phyloP scores from a whole-genome alignment of 805 yeast species.

The Sungouiella blattae region DNA sequence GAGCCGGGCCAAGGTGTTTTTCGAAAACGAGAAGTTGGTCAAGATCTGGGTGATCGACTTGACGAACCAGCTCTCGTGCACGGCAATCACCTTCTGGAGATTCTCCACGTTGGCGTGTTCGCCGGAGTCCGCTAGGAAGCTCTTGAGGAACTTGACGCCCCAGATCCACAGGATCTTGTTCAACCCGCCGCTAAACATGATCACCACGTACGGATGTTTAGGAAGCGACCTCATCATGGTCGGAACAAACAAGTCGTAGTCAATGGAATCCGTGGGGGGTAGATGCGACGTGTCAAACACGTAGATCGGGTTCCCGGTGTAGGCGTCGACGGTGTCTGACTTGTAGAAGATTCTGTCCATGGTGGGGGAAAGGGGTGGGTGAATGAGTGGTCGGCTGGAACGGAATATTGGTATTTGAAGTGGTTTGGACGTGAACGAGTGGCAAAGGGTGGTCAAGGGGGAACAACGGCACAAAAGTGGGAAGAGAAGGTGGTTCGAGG shows the following conservation, averaged over 20 bases:
- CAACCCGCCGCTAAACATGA: slow-evolving; percentile 82
- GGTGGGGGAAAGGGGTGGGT: too few relatives aligned
- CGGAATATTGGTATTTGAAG: too few relatives aligned
- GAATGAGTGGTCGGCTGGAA: too few relatives aligned
- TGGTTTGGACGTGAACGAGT: too few relatives aligned
- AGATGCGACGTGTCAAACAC: slow-evolving; percentile 80
- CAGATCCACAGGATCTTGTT: slow-evolving; percentile 65
- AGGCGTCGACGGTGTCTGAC: slow-evolving; percentile 63
- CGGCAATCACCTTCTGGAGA: slow-evolving; percentile 64
- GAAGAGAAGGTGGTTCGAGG: too few relatives aligned
- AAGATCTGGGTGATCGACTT: slow-evolving; percentile 72
- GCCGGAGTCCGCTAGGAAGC: slow-evolving; percentile 51
- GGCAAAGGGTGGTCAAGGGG: too few relatives aligned
- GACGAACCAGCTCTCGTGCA: slow-evolving; percentile 89
- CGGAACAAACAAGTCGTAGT: slow-evolving; percentile 52
- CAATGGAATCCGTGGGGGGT: slow-evolving; percentile 51
- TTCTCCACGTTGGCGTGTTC: slow-evolving; percentile 43
- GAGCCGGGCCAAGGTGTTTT: slow-evolving; percentile 24
- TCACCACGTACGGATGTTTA: slow-evolving; percentile 55
- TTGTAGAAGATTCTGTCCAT: slow-evolving; percentile 52
- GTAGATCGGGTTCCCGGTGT: slow-evolving; percentile 61
- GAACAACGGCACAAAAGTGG: too few relatives aligned
- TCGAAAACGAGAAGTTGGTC: slow-evolving; percentile 50
- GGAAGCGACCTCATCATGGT: slow-evolving; percentile 60
- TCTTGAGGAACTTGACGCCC: slow-evolving; percentile 52